Evolutionary conservation across 768 basidiomycete species (phyloP).

Genomic region (Coprinopsis marcescibilis): DNA sequence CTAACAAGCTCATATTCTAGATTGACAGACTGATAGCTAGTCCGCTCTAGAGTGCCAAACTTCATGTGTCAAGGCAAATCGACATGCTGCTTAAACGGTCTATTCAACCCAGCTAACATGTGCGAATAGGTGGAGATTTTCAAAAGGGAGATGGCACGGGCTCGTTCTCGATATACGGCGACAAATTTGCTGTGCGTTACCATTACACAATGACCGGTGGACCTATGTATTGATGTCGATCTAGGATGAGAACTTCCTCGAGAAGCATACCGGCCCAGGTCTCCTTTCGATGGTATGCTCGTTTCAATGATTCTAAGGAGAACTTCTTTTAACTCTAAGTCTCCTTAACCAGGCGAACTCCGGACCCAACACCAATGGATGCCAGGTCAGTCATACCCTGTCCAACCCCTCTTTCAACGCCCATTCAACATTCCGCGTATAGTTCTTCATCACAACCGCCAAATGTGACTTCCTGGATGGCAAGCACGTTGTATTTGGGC

Average conservation of each 20-base stretch:
- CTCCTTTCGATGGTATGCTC: constrained; percentile 79
- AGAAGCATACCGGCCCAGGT: constrained; percentile 84
- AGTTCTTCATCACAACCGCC: constrained; percentile 97
- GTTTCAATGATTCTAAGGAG: constrained; percentile 3
- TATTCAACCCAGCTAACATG: neutral
- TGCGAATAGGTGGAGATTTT: constrained; percentile 78
- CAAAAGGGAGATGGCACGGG: constrained; percentile 94
- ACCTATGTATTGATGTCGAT: neutral
- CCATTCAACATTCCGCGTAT: constrained; percentile 5
- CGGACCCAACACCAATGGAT: constrained; percentile 90
- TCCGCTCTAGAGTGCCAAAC: constrained; percentile 82
- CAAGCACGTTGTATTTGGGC: constrained; percentile 91
- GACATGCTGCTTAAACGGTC: neutral
- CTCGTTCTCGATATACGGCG: constrained; percentile 94
- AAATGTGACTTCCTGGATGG: constrained; percentile 95
- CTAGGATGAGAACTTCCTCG: constrained; percentile 91
- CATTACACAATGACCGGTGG: neutral
- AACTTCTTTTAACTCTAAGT: neutral
- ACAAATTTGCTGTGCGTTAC: constrained; percentile 75
- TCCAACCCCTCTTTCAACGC: neutral
- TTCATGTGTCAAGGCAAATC: constrained; percentile 92
- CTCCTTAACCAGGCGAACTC: constrained; percentile 94
- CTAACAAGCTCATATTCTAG: no score
- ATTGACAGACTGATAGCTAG: no score
- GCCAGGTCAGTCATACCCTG: constrained; percentile 48